Evolutionary conservation across 2,329 filamentous ascomycete species (phyloP).

Genomic region (Ramularia collo-cygni): DNA sequence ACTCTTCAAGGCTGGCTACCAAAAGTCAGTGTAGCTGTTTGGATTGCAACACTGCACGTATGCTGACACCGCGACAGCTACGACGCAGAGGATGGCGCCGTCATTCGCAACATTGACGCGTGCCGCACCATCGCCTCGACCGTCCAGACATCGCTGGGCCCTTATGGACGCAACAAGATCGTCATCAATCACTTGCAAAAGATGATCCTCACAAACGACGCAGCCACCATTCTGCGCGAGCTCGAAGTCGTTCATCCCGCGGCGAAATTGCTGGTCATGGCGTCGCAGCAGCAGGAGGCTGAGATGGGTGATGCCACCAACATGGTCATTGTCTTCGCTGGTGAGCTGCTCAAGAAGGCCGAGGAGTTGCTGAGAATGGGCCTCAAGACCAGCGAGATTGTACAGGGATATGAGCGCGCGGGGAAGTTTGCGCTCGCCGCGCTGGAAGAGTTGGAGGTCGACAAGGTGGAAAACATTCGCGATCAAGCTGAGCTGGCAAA

Average conservation of each 20-base stretch:
- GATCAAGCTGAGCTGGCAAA: conserved; percentile 82
- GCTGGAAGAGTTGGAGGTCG: conserved; percentile 75
- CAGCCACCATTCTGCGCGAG: conserved; percentile 93
- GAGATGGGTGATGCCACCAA: conserved; percentile 99
- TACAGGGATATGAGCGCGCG: conserved; percentile 90
- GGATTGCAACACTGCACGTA: no score
- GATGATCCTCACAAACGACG: conserved; percentile 98
- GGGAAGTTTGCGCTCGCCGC: conserved; percentile 79
- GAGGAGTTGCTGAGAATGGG: conserved; percentile 96
- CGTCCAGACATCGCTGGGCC: conserved; percentile 92
- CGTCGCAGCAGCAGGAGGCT: conserved; percentile 94
- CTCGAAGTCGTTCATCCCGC: conserved; percentile 97
- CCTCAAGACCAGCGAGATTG: conserved; percentile 96
- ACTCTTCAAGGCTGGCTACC: conserved; percentile 94
- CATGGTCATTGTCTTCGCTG: conserved; percentile 89
- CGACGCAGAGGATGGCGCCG: conserved; percentile 97
- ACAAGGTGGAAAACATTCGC: conserved; percentile 79
- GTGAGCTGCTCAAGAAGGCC: conserved; percentile 92
- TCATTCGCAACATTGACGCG: conserved; percentile 97
- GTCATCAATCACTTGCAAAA: conserved; percentile 99
- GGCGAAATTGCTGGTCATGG: conserved; percentile 96
- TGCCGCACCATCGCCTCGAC: conserved; percentile 93
- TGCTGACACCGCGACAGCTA: no score
- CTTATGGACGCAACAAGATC: conserved; percentile 98
- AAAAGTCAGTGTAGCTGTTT: conserved; percentile 72